Evolutionary conservation across 495 filamentous ascomycete species (phyloP), one percentile per base, ranked within the genome.

Genomic region (Antarctomyces pellizariae): DNA sequence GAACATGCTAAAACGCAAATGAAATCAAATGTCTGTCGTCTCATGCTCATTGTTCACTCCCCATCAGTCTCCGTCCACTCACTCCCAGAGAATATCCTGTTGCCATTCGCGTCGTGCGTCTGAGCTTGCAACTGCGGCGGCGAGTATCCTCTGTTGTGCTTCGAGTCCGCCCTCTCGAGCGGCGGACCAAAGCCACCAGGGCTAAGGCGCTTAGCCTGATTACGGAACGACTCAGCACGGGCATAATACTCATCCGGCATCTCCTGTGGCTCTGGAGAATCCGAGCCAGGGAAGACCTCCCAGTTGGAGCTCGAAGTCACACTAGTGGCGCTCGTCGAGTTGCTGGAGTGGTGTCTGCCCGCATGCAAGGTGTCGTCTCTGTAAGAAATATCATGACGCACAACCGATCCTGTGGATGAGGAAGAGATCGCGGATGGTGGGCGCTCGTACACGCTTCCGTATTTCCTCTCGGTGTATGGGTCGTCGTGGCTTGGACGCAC

Each of bases 221-320:
- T 7, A 13, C 34, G 30, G 18, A 71, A 69, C 13, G 70, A 66
- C 30, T 68, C 59, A 29, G 79, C 46, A 42, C 73, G 79, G 32
- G 74, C 70, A 40, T 75, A 80, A 45, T 84, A 82, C 5, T 64
- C 56, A 30, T 82, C 74, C 10, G 63, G 68, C 2, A 64, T 61
- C 44, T 83, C 79, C 17, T 47, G 48, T n/a, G n/a, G n/a, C 36
- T 86, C 78, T 0, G 73, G 71, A 29, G 71, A 78, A 2, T 67
- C 71, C 21, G 59, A 64, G 44, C 78, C 72, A 36, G 79, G 74
- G 34, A 80, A 91, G 13, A 78, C 89, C 52, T 93, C 80, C 82
- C 82, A 93, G 46, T 93, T 93, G 49, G 91, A 82, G 0, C 75
- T 84, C 2, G 78, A 77, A 7, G 75, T 73, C 2, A 71, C 59